Conservation (phyloP, 2,329 filamentous ascomycete species). For the Fusarium clavum region DNA sequence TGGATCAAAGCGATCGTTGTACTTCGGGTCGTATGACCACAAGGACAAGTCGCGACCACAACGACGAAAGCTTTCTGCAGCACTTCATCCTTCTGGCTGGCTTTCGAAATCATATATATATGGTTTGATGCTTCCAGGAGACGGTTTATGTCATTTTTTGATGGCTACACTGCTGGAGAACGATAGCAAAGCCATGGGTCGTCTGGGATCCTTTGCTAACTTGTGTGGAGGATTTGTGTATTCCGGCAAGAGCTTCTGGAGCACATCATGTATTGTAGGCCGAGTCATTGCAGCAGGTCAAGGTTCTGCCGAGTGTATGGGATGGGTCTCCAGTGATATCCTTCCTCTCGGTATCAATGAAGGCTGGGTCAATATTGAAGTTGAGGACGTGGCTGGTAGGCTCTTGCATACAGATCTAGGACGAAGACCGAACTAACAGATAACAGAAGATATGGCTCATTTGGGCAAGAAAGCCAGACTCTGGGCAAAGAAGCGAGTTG, state of each 20-base stretch:
- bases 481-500: slow-evolving; percentile 70
- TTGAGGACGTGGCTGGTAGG: slow-evolving; percentile 65
- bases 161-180: slow-evolving; percentile 75
- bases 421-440: slow-evolving; percentile 23
- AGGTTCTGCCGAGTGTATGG: slow-evolving; percentile 74
- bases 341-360: slow-evolving; percentile 63
- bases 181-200: slow-evolving; percentile 68
- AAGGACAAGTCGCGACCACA: slow-evolving; percentile 55
- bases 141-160: slow-evolving; percentile 70
- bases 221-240: slow-evolving; percentile 74
- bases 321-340: slow-evolving; percentile 73
- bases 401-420: not conserved
- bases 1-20: slow-evolving; percentile 56
- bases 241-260: slow-evolving; percentile 74
- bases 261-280: slow-evolving; percentile 72
- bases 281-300: slow-evolving; percentile 72
- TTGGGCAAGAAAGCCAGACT: slow-evolving; percentile 68
- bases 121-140: slow-evolving; percentile 73
- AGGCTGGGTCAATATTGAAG: slow-evolving; percentile 70
- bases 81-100: slow-evolving; percentile 71
- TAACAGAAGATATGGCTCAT: slow-evolving; percentile 61
- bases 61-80: slow-evolving; percentile 66
- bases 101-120: slow-evolving; percentile 76
- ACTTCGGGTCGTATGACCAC: slow-evolving; percentile 58
- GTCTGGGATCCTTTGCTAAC: slow-evolving; percentile 70